Base-by-base conservation (phyloP, 257 asterid genomes). In the Lycium ferocissimum region DNA sequence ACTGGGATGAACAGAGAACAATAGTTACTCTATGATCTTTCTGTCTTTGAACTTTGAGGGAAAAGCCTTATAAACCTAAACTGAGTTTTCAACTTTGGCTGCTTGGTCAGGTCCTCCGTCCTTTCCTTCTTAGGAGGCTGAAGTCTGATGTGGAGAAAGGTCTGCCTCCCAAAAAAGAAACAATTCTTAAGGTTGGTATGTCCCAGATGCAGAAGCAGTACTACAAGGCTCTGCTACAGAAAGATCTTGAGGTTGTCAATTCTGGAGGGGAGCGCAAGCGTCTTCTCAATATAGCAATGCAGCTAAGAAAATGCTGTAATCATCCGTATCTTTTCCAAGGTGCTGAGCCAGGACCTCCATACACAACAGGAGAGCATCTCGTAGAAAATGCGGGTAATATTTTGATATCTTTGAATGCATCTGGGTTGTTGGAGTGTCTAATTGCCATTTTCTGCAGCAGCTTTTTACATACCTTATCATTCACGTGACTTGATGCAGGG, bases 211-310 rank as follows among this genome's bases (percentile, higher is more conserved):
- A 97, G 90, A 97, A 97, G 93, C 98, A 95, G 57, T 95, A 92
- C 84, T 97, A 97, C 22, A 92, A 80, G 88, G 98, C 99, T 85
- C 89, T 97, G 92, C 90, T 97, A 88, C 99, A 97, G 93, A 97
- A 97, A 88, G 99, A 97, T 93, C 96, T 97, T 45, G 99, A 97
- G 87, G 99, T 97, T 91, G 95, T 97, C 83, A 97, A 97, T 93
- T 98, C 99, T 90, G 99, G 99, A 66, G 99, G 99, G 79, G 99
- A 97, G 90, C 97, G 99, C 85, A 97, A 95, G 88, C 97, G 99
- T 81, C 98, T 97, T 88, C 98, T 97, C 53, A 97, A 97, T 88
- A 92, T 97, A 89, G 99, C 99, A 86, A 97, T 97, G 99, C 99
- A 97, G 87, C 92, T 97, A 54, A 95, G 99, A 18, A 97, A 97